phyloP scores from a whole-genome alignment of 371 early-diverging fungal genomes.

The Mucor irregularis region DNA sequence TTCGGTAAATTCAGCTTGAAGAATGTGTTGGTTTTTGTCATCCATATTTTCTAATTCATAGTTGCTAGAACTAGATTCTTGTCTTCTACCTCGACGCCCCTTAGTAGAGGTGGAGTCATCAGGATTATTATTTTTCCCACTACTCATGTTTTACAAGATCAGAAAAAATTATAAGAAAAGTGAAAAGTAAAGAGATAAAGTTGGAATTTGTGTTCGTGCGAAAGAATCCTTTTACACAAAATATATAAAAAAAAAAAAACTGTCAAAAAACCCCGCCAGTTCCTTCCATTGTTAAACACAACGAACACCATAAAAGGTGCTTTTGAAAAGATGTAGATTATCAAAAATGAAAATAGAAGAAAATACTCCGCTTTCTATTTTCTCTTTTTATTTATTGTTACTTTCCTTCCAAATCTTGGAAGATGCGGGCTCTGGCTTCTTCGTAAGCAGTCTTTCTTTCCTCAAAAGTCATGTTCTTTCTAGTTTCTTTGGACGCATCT shows the following conservation, averaged over 20 bases:
- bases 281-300: background rate
- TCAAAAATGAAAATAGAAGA: background rate
- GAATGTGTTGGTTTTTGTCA: background rate
- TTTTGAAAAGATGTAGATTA: slow-evolving; percentile 6
- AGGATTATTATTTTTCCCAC: background rate
- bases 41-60: background rate
- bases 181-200: background rate
- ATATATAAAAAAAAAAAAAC: too few species aligned
- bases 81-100: background rate
- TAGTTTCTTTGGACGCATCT: slow-evolving; percentile 28
- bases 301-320: background rate
- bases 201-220: slow-evolving; percentile 1
- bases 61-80: background rate
- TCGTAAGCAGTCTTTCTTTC: slow-evolving; percentile 77
- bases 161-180: background rate
- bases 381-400: background rate
- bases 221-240: background rate
- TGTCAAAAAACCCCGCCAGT: too few species aligned
- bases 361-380: background rate
- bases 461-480: slow-evolving; percentile 62
- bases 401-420: slow-evolving; percentile 52
- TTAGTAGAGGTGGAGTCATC: background rate
- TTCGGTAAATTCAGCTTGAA: background rate
- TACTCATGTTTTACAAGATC: background rate
- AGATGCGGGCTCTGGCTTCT: slow-evolving; percentile 77